Evolutionary conservation across 106 monocot species (phyloP).

Genomic region (Dioscorea alata): DNA sequence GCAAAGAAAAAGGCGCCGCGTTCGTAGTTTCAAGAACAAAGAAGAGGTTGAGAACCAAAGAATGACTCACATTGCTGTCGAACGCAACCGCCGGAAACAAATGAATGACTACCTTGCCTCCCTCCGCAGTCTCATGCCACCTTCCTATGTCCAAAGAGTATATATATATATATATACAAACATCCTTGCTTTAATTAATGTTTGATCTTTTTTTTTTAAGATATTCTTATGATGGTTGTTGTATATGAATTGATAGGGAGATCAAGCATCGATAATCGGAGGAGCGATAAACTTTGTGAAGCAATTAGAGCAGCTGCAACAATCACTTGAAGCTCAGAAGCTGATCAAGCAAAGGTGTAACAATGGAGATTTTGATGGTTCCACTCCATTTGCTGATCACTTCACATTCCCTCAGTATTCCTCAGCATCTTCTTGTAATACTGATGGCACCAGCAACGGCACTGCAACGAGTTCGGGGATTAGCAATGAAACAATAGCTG

Average conservation of each 20-base stretch:
- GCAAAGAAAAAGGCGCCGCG: constrained; percentile 38
- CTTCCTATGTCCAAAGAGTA: constrained; percentile 38
- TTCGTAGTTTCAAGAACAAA: constrained; percentile 42
- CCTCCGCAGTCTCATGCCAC: constrained; percentile 42
- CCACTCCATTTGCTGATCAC: constrained; percentile 30
- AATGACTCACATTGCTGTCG: constrained; percentile 51
- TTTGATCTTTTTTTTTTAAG: too few species aligned
- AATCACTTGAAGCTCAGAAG: constrained; percentile 56
- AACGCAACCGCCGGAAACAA: constrained; percentile 41
- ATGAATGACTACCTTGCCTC: constrained; percentile 49
- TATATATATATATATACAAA: neutral
- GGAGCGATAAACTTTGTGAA: constrained; percentile 79
- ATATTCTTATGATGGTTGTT: neutral
- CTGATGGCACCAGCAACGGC: neutral
- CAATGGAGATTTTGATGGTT: neutral
- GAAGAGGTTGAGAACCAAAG: constrained; percentile 53
- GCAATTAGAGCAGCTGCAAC: constrained; percentile 68
- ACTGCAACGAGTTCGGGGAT: neutral
- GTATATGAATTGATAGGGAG: constrained; percentile 29
- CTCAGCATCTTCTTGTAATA: neutral
- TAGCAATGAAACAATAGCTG: neutral
- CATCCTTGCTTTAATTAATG: constrained; percentile 10
- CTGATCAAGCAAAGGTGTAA: constrained; percentile 11
- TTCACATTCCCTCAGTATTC: constrained; percentile 57
- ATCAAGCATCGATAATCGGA: constrained; percentile 73